Percentiles rank a stretch among this genome's conserved stretches.
Evolutionary conservation across 176 grass and related monocot genomes (phyloP).

Genomic region (Triticum dicoccoides): DNA sequence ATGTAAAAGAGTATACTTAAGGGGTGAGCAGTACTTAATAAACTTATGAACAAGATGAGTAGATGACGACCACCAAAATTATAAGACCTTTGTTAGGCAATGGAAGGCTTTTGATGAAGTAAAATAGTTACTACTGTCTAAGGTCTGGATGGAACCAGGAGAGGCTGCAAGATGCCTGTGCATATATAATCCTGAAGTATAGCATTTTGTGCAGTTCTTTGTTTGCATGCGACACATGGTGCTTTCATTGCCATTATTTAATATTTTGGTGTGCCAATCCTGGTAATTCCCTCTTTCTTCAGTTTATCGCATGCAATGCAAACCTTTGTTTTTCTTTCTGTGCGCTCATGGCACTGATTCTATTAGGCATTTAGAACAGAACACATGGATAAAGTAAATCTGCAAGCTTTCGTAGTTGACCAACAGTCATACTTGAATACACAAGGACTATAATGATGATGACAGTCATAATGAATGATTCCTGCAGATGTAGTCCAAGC

Average conservation of each 20-base stretch:
- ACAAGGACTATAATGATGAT: not conserved
- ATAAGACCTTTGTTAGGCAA: not conserved
- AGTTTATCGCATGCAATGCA: not conserved
- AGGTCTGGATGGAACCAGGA: not conserved
- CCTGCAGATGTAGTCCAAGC: slow-evolving; percentile 67
- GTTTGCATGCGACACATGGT: not conserved
- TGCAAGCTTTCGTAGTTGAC: not conserved
- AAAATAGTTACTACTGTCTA: not conserved
- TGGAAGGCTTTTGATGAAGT: not conserved
- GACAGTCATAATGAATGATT: slow-evolving; percentile 20
- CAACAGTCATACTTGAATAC: not conserved
- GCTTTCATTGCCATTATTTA: not conserved
- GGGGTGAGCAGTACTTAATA: not conserved
- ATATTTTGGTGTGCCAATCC: not conserved
- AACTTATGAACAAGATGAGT: not conserved
- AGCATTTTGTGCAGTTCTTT: not conserved
- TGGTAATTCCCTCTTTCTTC: not conserved
- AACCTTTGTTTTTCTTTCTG: not conserved
- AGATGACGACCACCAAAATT: not conserved
- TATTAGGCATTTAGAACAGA: not conserved
- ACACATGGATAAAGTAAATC: not conserved
- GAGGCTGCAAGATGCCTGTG: not conserved
- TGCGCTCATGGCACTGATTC: not conserved
- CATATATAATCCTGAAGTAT: not conserved
- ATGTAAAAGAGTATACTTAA: not conserved